phyloP scores from a whole-genome alignment of 352 stramenopile species.

The Phytophthora capsici region DNA sequence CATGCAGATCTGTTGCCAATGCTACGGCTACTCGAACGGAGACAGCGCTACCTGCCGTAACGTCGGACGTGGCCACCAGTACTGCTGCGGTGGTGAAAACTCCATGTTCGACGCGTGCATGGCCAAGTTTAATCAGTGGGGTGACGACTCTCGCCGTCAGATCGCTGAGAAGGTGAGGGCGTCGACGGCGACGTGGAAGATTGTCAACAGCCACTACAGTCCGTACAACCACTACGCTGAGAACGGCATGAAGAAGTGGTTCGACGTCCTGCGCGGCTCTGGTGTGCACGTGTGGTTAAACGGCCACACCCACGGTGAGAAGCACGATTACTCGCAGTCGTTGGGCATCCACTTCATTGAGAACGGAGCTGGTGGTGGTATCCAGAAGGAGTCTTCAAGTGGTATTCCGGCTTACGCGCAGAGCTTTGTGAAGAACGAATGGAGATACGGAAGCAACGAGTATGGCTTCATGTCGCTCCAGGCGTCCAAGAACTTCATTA shows the following conservation, averaged over 20 bases:
- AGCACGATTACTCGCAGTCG: constrained; percentile 24
- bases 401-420: constrained; percentile 21
- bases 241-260: constrained; percentile 31
- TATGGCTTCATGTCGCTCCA: constrained; percentile 30
- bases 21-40: constrained; percentile 27
- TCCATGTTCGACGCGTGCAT: constrained; percentile 23
- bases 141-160: constrained; percentile 15
- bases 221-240: constrained; percentile 25
- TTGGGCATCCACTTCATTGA: constrained; percentile 27
- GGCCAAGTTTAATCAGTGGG: constrained; percentile 19
- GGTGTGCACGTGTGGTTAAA: constrained; percentile 19
- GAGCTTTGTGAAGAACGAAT: constrained; percentile 17
- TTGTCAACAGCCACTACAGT: constrained; percentile 27
- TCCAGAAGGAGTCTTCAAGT: constrained; percentile 26
- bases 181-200: constrained; percentile 33
- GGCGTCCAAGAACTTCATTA: constrained; percentile 22
- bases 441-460: constrained; percentile 18
- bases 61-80: constrained; percentile 12
- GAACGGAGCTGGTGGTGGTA: constrained; percentile 26
- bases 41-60: constrained; percentile 4
- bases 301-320: constrained; percentile 30
- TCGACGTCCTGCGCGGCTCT: constrained; percentile 12
- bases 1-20: constrained; percentile 19
- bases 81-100: constrained; percentile 19
- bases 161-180: constrained; percentile 21